Evolutionary conservation across 768 basidiomycete genomes (phyloP).

Genomic region (Boletus pseudopeckii): DNA sequence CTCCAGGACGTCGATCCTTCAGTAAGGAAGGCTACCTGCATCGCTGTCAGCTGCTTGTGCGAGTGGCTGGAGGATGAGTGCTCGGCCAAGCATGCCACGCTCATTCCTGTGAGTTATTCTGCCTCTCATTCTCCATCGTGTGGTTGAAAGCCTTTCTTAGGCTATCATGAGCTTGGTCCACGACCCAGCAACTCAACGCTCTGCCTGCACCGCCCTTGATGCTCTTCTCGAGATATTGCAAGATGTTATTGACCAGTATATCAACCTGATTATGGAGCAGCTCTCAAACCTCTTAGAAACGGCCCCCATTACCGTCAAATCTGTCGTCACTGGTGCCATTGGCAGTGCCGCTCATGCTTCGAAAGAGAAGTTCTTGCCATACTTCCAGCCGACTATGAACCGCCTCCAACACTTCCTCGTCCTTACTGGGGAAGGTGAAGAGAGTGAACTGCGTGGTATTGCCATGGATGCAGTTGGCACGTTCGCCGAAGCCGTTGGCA

Average conservation of each 20-base stretch:
- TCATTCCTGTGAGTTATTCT: conserved; percentile 69
- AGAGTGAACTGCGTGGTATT: conserved; percentile 91
- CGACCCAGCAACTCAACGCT: conserved; percentile 80
- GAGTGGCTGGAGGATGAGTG: conserved; percentile 98
- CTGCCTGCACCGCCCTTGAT: conserved; percentile 97
- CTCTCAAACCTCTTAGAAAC: conserved; percentile 83
- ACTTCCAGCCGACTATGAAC: conserved; percentile 90
- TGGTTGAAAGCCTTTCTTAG: conserved; percentile 34
- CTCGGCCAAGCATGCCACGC: conserved; percentile 70
- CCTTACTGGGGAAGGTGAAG: conserved; percentile 84
- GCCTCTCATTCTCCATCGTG: neutral
- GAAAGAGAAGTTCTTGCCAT: conserved; percentile 84
- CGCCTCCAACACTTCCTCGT: conserved; percentile 86
- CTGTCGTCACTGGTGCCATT: conserved; percentile 95
- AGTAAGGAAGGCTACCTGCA: conserved; percentile 94
- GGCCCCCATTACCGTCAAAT: conserved; percentile 83
- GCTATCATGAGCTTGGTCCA: conserved; percentile 89
- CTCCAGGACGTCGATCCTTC: conserved; percentile 78
- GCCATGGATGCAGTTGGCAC: conserved; percentile 99
- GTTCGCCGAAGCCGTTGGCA: conserved; percentile 94
- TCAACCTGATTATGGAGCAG: conserved; percentile 91
- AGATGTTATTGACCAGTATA: conserved; percentile 86
- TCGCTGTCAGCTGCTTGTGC: conserved; percentile 92
- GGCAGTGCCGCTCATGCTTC: conserved; percentile 98
- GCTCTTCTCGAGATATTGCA: conserved; percentile 93